phyloP scores from a whole-genome alignment of 805 yeast genomes.

The Starmerella potacharoeniae region DNA sequence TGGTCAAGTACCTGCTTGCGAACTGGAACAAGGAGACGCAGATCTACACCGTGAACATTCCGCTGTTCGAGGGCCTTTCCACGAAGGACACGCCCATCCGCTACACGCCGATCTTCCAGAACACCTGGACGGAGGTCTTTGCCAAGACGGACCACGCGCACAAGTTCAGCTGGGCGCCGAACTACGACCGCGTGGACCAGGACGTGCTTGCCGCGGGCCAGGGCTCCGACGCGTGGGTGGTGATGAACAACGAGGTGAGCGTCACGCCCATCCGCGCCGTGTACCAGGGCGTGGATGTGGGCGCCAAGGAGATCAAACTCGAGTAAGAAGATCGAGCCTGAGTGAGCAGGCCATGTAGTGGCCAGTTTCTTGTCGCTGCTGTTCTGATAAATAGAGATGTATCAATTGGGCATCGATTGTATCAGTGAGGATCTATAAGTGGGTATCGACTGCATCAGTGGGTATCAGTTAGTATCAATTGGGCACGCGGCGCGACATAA shows the following conservation, averaged over 20 bases:
- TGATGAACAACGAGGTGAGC: slow-evolving; percentile 49
- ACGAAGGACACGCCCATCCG: slow-evolving; percentile 46
- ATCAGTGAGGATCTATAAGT: no score
- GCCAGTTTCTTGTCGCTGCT: no score
- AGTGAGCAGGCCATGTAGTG: background rate
- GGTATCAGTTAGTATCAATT: no score
- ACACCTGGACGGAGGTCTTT: slow-evolving; percentile 67
- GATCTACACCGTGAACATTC: slow-evolving; percentile 73
- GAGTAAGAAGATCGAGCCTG: background rate
- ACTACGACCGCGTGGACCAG: slow-evolving; percentile 56
- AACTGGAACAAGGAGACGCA: slow-evolving; percentile 54
- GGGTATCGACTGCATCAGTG: no score
- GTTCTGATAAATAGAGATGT: no score
- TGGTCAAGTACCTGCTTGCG: slow-evolving; percentile 46
- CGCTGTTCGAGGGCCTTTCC: slow-evolving; percentile 47
- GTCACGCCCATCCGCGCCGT: slow-evolving; percentile 21
- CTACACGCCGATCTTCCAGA: slow-evolving; percentile 71
- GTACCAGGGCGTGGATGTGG: slow-evolving; percentile 14
- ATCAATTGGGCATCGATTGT: no score
- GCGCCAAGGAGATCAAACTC: slow-evolving; percentile 9
- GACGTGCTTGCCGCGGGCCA: slow-evolving; percentile 35
- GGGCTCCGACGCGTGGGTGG: slow-evolving; percentile 59
- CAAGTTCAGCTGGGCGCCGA: slow-evolving; percentile 69
- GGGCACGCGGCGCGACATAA: no score
- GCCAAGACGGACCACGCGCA: slow-evolving; percentile 2